Percentiles rank a stretch among this genome's conserved stretches.
Evolutionary conservation across 140 eudicot species (phyloP).

Genomic region (Eryngium alpinum): DNA sequence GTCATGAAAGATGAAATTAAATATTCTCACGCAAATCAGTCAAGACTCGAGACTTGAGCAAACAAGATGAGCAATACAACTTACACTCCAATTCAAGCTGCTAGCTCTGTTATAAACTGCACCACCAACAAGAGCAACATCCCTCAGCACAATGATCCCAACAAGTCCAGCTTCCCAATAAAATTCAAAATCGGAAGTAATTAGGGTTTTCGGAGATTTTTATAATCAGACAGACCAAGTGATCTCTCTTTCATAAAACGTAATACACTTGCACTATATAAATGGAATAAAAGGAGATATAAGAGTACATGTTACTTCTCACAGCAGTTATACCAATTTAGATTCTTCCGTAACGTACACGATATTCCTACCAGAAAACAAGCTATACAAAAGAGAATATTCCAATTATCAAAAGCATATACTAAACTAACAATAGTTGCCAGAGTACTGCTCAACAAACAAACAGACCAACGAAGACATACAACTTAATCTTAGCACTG

Average conservation of each 20-base stretch:
- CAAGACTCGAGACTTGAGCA: neutral
- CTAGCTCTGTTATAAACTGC: slow-evolving; percentile 84
- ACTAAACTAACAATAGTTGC: neutral
- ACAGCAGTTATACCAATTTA: neutral
- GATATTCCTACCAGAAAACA: neutral
- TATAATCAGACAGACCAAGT: neutral
- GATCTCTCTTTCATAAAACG: neutral
- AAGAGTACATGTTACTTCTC: neutral
- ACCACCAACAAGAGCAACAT: slow-evolving; percentile 84
- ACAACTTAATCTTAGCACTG: no score
- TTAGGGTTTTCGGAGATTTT: neutral
- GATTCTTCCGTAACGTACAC: neutral
- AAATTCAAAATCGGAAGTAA: slow-evolving; percentile 5
- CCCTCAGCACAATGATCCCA: slow-evolving; percentile 78
- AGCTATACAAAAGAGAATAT: neutral
- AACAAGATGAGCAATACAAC: neutral
- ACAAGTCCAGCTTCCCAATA: slow-evolving; percentile 77
- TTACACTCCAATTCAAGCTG: slow-evolving; percentile 64
- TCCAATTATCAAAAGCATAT: neutral
- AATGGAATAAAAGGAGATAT: neutral
- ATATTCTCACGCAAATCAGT: neutral
- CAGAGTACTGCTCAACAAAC: no score
- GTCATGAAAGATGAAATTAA: slow-evolving; percentile 11
- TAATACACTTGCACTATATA: neutral
- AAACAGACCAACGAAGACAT: no score